These are phyloP conservation scores for Fraxinus greggii DNA, from an alignment of 305 asterid genomes.

Conservation along the genomic window DNA sequence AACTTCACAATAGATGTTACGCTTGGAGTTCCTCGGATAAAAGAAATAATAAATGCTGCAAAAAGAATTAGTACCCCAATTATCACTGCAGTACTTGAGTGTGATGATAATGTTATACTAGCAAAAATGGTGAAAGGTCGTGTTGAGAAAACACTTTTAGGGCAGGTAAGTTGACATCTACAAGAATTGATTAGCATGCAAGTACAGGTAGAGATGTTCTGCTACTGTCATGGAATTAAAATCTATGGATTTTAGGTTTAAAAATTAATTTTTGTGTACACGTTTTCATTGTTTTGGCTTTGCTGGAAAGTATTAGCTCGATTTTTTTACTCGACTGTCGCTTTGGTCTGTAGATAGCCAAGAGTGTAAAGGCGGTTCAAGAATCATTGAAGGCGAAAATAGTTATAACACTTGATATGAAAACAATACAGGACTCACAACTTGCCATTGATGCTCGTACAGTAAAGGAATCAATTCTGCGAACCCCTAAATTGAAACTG, in stretches of 20 bases:
- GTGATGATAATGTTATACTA: conserved; percentile 36
- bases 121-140: conserved; percentile 77
- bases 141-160: conserved; percentile 77
- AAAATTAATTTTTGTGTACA: not conserved
- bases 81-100: conserved; percentile 58
- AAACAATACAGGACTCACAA: conserved; percentile 56
- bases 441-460: conserved; percentile 56
- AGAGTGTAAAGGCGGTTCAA: conserved; percentile 65
- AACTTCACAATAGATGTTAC: conserved; percentile 74
- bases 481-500: conserved; percentile 60
- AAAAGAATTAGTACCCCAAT: conserved; percentile 86
- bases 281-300: not conserved
- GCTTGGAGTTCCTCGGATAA: conserved; percentile 94
- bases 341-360: conserved; percentile 62
- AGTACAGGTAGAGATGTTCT: conserved; percentile 1
- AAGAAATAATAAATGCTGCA: conserved; percentile 83
- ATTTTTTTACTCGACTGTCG: conserved; percentile 5
- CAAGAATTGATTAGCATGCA: conserved; percentile 11
- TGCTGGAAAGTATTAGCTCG: conserved; percentile 19
- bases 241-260: not conserved
- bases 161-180: conserved; percentile 55
- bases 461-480: conserved; percentile 71
- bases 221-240: not conserved
- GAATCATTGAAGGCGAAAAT: conserved; percentile 61
- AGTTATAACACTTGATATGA: conserved; percentile 68